Evolutionary conservation across 2,329 filamentous ascomycete genomes (phyloP), one percentile per base, ranked within the genome.

Genomic region (Scedosporium apiospermum): DNA sequence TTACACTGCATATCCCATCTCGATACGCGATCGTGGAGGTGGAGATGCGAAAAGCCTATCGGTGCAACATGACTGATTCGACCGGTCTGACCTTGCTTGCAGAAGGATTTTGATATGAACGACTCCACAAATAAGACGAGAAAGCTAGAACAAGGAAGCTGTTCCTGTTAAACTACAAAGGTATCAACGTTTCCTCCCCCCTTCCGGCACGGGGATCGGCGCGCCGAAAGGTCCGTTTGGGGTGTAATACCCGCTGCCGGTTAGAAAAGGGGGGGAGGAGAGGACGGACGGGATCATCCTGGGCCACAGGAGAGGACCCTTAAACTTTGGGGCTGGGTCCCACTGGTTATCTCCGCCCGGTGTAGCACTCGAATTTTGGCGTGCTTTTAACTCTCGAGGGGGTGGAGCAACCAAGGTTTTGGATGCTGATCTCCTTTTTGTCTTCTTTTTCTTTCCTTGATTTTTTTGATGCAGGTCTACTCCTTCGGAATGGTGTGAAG

Each of bases 231-330:
- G 51, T 55, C 51, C 23, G 51, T 55, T 55, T 18, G 30, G 51
- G 51, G 51, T 55, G 18, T 23, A 55, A 55, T 55, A 55, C 51
- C 51, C 51, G 51, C 51, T 55, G 51, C 51, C 51, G 51, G 51
- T 55, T 55, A 55, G 51, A 38, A 38, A 14, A 10, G 34, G 34
- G 34, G 34, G 6, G 10, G 34, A 38, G 34, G 34, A 38, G 34
- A n/a, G 51, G 51, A 27, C 23, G 51, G 51, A 23, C 51, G 51
- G 51, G 51, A 55, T 55, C 51, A 55, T 55, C 51, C 51, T 55
- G 51, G 51, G 6, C 51, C 51, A 38, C 34, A 12, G 3, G 10
- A 38, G 34, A 14, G 34, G 34, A 38, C 34, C 34, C 34, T 38
- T 38, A 38, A 38, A 12, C 18, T 49, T 23, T 23, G 23, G 12